Base-by-base conservation (phyloP, 108 stramenopile species). In the Cyclostephanos invisitatus region DNA sequence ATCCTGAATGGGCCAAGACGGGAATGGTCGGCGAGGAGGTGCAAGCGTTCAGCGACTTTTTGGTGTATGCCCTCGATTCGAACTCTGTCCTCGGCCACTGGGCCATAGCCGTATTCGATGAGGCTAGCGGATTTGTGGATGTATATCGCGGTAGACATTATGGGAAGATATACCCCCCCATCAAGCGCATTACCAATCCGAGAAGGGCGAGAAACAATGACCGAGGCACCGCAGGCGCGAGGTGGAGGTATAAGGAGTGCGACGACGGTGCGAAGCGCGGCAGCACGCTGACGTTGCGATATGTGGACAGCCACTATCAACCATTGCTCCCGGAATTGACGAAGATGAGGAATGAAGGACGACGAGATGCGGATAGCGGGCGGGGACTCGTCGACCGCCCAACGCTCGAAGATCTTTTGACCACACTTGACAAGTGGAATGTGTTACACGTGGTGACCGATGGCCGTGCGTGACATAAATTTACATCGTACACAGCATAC, bases 21-120 rank as follows among this genome's bases (percentile, higher is more conserved):
- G 81, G 81, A 10, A 51, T 77, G 38, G 81, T 82, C 28, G 81
- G 81, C 7, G 81, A 82, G 50, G 81, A 82, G 51, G 57, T 82
- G 17, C 81, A 82, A 60, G 81, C 81, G 15, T 82, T 82, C 47
- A 67, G 64, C 17, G 81, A 82, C 40, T 82, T 82, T 63, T 71
- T 82, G 25, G 81, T 82, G 9, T 82, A 82, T 38, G 74, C 76
- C 44, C 24, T 82, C 5, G 81, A 82, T 56, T 77, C 75, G 14
- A 66, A 77, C 36, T 72, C 70, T 7, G 36, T 82, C 35, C 32
- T 82, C 17, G 72, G 68, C 20, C 75, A 82, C 22, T 82, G 81
- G 81, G 65, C 75, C 49, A 73, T 82, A 20, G 67, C 61, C 7
- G 75, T 82, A 17, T 82, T 82, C 48, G 81, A 82, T 37, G 68